Percentiles rank a stretch among this genome's conserved stretches.
phyloP scores from a whole-genome alignment of 108 stramenopile species.

The Skeletonema menzelii region DNA sequence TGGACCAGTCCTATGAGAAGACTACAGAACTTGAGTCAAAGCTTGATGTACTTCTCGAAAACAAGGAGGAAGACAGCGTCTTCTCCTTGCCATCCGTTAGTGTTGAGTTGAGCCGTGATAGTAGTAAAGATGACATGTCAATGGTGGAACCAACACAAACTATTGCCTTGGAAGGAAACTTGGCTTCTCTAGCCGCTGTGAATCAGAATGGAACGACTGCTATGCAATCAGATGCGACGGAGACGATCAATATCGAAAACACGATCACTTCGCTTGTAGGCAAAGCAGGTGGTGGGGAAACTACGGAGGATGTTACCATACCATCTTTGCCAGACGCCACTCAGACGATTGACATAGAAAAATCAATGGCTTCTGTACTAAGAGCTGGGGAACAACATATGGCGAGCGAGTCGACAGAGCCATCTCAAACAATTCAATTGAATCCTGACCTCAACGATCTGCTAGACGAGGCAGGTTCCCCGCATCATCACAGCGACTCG shows the following conservation, averaged over 20 bases:
- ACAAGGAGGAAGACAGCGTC: slow-evolving; percentile 37
- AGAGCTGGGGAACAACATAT: neutral
- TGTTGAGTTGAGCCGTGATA: slow-evolving; percentile 1
- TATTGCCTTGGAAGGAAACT: slow-evolving; percentile 18
- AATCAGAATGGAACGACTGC: neutral
- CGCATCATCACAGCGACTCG: slow-evolving; percentile 3
- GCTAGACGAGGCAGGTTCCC: neutral
- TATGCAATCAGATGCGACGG: slow-evolving; percentile 15
- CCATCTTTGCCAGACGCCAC: slow-evolving; percentile 11
- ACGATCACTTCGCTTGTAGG: slow-evolving; percentile 27
- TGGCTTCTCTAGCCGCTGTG: slow-evolving; percentile 4
- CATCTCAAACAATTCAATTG: slow-evolving; percentile 13
- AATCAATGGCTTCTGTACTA: slow-evolving; percentile 10
- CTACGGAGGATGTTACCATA: slow-evolving; percentile 11
- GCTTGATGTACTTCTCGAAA: slow-evolving; percentile 51
- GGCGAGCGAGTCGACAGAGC: neutral
- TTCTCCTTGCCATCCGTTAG: slow-evolving; percentile 41
- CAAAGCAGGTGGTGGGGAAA: slow-evolving; percentile 7
- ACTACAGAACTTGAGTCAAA: slow-evolving; percentile 64
- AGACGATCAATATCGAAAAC: slow-evolving; percentile 37
- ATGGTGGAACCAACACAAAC: slow-evolving; percentile 51
- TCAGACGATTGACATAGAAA: slow-evolving; percentile 36
- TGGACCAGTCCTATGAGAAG: slow-evolving; percentile 23
- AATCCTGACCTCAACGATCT: slow-evolving; percentile 19
- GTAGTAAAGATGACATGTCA: slow-evolving; percentile 26